Evolutionary conservation across 257 asterid species (phyloP).

Genomic region (Rubia yunnanensis): DNA sequence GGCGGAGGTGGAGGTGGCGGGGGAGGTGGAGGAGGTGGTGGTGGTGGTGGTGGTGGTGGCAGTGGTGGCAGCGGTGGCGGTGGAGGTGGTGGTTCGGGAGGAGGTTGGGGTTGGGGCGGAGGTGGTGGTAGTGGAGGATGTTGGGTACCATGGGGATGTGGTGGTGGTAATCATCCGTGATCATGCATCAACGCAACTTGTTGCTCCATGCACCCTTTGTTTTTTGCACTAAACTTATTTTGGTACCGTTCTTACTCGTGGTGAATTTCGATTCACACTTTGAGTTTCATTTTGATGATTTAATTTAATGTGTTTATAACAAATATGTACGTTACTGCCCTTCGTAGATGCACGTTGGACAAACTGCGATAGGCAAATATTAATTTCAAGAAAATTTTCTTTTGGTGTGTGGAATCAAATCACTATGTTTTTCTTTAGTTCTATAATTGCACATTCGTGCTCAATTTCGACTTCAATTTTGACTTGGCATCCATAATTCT

Average conservation of each 20-base stretch:
- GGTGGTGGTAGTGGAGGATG: constrained; percentile 20
- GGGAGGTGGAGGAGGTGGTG: not conserved
- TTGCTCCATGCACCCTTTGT: too few relatives aligned
- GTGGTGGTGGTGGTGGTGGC: not conserved
- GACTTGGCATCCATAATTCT: too few relatives aligned
- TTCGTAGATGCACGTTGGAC: too few relatives aligned
- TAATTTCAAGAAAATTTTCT: too few relatives aligned
- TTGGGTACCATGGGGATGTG: constrained; percentile 26
- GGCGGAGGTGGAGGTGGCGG: constrained; percentile 1
- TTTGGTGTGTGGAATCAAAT: too few relatives aligned
- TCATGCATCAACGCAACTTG: too few relatives aligned
- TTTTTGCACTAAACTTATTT: not conserved
- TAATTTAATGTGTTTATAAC: too few relatives aligned
- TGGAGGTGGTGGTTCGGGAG: not conserved
- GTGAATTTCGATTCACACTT: not conserved
- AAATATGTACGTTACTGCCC: too few relatives aligned
- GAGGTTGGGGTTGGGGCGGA: not conserved
- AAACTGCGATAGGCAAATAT: too few relatives aligned
- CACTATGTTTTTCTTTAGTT: too few relatives aligned
- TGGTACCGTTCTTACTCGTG: not conserved
- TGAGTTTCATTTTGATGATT: not conserved
- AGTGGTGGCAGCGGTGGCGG: not conserved
- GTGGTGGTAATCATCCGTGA: constrained; percentile 18
- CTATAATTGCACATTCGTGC: too few relatives aligned
- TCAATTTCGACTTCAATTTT: too few relatives aligned